A percentile compares a stretch with the other conserved stretches of the same genome.
phyloP scores from a whole-genome alignment of 768 basidiomycete species.

The Boletus pseudo-olivaceus region DNA sequence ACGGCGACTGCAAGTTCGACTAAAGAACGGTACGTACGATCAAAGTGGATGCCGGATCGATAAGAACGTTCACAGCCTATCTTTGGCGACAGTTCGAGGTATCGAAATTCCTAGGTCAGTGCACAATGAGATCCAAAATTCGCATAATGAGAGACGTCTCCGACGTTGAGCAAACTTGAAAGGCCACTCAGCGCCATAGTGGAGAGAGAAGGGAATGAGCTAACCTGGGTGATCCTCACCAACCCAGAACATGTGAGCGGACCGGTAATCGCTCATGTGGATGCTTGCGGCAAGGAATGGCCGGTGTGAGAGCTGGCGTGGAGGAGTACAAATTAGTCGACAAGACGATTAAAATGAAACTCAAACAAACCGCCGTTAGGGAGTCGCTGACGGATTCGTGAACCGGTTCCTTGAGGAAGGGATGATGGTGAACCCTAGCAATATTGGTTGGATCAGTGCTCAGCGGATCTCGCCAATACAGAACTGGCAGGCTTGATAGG shows the following conservation, averaged over 20 bases:
- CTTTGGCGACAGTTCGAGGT: not conserved
- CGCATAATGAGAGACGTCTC: not conserved
- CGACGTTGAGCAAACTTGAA: not conserved
- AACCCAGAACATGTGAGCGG: conserved; percentile 1
- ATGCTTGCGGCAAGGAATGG: conserved; percentile 17
- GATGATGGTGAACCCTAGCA: conserved; percentile 4
- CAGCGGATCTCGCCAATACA: conserved; percentile 12
- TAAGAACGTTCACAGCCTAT: conserved; percentile 2
- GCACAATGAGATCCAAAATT: not conserved
- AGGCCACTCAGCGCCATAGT: not conserved
- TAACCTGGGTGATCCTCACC: not conserved
- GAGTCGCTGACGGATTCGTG: conserved; percentile 20
- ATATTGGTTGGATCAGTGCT: conserved; percentile 8
- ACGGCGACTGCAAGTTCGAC: conserved; percentile 1
- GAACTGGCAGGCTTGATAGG: conserved; percentile 2
- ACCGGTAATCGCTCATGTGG: conserved; percentile 1
- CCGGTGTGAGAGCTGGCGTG: conserved; percentile 28
- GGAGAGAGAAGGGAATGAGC: not conserved
- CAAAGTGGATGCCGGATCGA: conserved; percentile 4
- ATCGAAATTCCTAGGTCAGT: not conserved
- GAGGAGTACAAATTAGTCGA: conserved; percentile 14
- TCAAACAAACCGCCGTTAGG: conserved; percentile 27
- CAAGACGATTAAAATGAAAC: conserved; percentile 30
- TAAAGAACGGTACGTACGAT: conserved; percentile 1
- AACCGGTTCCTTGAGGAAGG: conserved; percentile 15